A percentile compares a stretch with the other conserved stretches of the same genome.
phyloP scores from a whole-genome alignment of 2,329 filamentous ascomycete genomes.

The Phialocephala sp. region DNA sequence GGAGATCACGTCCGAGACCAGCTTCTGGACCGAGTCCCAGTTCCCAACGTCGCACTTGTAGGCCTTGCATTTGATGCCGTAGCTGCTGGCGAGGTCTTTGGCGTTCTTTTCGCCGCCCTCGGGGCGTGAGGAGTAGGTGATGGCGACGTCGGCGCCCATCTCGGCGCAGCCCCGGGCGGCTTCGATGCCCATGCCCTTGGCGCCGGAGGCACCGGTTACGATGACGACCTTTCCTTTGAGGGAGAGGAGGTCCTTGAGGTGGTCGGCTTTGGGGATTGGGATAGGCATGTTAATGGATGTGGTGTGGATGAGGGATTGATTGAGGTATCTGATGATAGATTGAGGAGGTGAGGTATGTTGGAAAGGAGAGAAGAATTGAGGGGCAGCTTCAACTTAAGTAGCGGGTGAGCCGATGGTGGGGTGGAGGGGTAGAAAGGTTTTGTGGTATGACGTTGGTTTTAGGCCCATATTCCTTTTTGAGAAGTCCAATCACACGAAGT shows the following conservation, averaged over 20 bases:
- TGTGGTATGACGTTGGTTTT: constrained; percentile 18
- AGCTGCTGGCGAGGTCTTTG: constrained; percentile 62
- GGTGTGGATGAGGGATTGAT: background rate
- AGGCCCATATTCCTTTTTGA: background rate
- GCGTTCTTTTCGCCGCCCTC: constrained; percentile 70
- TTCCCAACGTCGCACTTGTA: constrained; percentile 68
- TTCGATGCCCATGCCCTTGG: constrained; percentile 72
- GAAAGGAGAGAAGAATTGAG: background rate
- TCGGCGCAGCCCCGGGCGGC: constrained; percentile 69
- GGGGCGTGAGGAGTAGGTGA: constrained; percentile 63
- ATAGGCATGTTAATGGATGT: constrained; percentile 56
- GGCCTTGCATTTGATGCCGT: constrained; percentile 69
- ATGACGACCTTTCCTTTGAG: constrained; percentile 66
- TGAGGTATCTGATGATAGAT: background rate
- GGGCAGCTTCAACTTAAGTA: constrained; percentile 1
- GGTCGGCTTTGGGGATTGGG: constrained; percentile 59
- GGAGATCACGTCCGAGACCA: constrained; percentile 63
- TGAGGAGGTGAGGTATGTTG: background rate
- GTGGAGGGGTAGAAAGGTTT: constrained; percentile 18
- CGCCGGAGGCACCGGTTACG: constrained; percentile 67
- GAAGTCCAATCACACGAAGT: background rate
- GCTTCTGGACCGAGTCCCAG: constrained; percentile 55
- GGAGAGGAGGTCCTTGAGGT: constrained; percentile 65
- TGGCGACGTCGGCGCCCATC: constrained; percentile 55
- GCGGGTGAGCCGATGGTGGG: constrained; percentile 31